These are phyloP conservation scores for Cicer cuneatum DNA, from an alignment of 306 rosid species.

Conservation along the genomic window DNA sequence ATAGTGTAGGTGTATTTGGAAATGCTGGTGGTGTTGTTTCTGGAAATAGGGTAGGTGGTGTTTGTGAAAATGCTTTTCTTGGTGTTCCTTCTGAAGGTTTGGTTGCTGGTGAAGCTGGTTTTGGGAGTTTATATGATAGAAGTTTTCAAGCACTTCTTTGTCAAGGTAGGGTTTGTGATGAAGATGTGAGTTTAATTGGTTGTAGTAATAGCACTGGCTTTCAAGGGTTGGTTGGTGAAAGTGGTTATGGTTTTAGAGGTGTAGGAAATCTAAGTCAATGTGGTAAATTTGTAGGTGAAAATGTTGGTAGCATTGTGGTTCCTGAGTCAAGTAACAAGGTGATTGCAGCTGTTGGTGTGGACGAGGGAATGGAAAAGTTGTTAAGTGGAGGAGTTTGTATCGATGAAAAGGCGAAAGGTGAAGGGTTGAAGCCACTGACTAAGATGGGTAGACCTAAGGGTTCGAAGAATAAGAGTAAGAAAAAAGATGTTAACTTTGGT, in stretches of 20 bases:
- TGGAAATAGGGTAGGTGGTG: slow-evolving; percentile 12
- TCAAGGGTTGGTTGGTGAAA: slow-evolving; percentile 39
- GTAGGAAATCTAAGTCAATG: slow-evolving; percentile 9
- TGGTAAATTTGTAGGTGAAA: slow-evolving; percentile 32
- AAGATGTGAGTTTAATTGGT: slow-evolving; percentile 31
- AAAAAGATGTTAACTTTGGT: background rate
- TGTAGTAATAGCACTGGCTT: slow-evolving; percentile 27
- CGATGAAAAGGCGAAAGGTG: slow-evolving; percentile 36
- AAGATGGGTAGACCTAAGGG: slow-evolving; percentile 55
- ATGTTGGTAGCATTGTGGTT: slow-evolving; percentile 33
- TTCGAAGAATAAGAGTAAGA: slow-evolving; percentile 43
- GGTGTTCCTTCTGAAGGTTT: slow-evolving; percentile 34
- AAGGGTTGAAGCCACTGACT: slow-evolving; percentile 23
- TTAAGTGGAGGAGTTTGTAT: slow-evolving; percentile 36
- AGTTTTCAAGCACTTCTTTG: slow-evolving; percentile 41
- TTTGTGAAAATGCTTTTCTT: slow-evolving; percentile 36
- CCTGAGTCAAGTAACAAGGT: slow-evolving; percentile 34
- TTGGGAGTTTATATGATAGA: slow-evolving; percentile 28
- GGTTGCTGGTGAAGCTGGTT: slow-evolving; percentile 32
- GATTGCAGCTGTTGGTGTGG: slow-evolving; percentile 7
- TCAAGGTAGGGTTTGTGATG: slow-evolving; percentile 33
- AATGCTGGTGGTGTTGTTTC: slow-evolving; percentile 35
- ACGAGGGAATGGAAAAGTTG: slow-evolving; percentile 17
- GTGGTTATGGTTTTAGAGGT: slow-evolving; percentile 39
- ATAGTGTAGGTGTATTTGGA: slow-evolving; percentile 29